Conservation (phyloP, 495 filamentous ascomycete genomes). For the Trichodelitschia bisporula region DNA sequence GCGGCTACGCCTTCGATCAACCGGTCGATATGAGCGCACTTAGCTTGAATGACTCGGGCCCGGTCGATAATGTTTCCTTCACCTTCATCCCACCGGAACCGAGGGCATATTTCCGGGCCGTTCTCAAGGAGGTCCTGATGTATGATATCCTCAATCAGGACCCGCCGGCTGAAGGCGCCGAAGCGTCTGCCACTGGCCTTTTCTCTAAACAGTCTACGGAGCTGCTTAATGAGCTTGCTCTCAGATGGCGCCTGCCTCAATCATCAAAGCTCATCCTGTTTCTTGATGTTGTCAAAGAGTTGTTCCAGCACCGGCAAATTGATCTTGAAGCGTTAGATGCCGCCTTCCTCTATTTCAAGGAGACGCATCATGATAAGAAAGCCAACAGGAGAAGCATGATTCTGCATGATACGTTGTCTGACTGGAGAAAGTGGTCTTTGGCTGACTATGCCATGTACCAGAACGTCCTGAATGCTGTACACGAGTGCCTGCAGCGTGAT, state of each 20-base stretch:
- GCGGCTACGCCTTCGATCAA: conserved; percentile 49
- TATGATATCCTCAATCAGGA: conserved; percentile 37
- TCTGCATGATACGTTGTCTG: conserved; percentile 23
- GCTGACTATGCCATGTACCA: conserved; percentile 54
- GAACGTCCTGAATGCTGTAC: conserved; percentile 43
- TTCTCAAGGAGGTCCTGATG: conserved; percentile 48
- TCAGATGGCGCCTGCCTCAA: conserved; percentile 76
- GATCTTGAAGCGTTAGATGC: conserved; percentile 55
- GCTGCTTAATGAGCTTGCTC: conserved; percentile 57
- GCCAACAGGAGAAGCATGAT: conserved; percentile 25
- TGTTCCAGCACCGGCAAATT: conserved; percentile 71
- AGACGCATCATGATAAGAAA: conserved; percentile 31
- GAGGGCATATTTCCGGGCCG: conserved; percentile 51
- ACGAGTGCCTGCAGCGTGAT: conserved; percentile 69
- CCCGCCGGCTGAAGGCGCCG: conserved; percentile 25
- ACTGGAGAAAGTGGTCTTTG: conserved; percentile 52
- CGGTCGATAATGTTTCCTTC: conserved; percentile 33
- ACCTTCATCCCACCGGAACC: conserved; percentile 79
- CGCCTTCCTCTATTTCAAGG: conserved; percentile 61
- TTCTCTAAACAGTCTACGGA: conserved; percentile 66
- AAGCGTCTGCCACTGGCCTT: conserved; percentile 30
- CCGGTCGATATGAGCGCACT: conserved; percentile 52
- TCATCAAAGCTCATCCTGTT: conserved; percentile 61
- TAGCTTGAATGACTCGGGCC: conserved; percentile 25
- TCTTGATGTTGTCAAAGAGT: conserved; percentile 61